These are phyloP conservation scores for Bidens hawaiensis DNA, from an alignment of 140 eudicot species.

Conservation along the genomic window DNA sequence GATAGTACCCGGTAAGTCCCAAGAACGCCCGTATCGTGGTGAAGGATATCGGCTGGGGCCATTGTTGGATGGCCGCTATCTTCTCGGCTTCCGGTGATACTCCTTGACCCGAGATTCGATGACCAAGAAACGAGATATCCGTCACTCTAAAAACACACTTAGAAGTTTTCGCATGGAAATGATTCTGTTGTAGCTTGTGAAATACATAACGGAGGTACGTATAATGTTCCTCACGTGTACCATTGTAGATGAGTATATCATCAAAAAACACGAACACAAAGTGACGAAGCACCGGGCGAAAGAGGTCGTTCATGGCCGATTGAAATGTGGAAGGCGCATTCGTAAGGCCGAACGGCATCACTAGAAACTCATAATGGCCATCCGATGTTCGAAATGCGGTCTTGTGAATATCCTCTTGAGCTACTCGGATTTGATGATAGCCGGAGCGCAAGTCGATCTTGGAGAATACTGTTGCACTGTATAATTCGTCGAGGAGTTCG, in stretches of 20 bases:
- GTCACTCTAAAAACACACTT: neutral
- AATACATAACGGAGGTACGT: neutral
- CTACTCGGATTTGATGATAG: neutral
- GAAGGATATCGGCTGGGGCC: no score
- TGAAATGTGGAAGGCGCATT: neutral
- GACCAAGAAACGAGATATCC: neutral
- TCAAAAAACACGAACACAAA: neutral
- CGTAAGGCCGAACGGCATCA: no score
- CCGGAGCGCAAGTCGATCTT: neutral
- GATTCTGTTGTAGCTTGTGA: neutral
- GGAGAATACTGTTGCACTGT: neutral
- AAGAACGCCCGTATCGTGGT: no score
- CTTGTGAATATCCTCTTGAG: neutral
- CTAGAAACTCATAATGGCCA: neutral
- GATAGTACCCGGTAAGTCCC: no score
- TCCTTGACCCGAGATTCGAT: neutral
- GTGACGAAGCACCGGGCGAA: neutral
- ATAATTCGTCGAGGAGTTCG: neutral
- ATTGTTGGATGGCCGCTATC: no score
- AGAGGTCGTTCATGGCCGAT: conserved; percentile 5
- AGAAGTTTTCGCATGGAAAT: neutral
- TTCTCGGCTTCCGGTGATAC: no score
- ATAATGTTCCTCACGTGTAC: neutral
- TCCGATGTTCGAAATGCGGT: neutral
- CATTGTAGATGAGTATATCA: neutral